A percentile compares a stretch with the other conserved stretches of the same genome.
Conservation (phyloP, 2,329 filamentous ascomycete genomes). For the Trichothecium sympodiale region DNA sequence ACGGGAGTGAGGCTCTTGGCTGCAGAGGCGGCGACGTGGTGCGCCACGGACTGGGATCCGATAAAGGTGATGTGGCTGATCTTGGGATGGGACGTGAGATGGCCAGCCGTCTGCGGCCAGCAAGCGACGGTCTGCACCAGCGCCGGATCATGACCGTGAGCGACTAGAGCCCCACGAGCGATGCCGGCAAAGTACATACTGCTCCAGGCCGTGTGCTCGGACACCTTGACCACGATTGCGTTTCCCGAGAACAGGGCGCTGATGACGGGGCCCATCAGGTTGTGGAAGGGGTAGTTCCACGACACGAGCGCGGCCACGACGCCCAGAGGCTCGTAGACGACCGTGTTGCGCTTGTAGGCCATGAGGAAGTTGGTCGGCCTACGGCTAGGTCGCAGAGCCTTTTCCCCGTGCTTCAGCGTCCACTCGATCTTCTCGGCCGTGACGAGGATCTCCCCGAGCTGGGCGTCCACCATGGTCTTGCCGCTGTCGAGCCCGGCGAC, state of each 20-base stretch:
- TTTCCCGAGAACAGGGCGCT: conserved; percentile 87
- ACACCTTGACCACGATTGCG: conserved; percentile 84
- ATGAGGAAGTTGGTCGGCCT: conserved; percentile 86
- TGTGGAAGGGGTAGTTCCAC: conserved; percentile 98
- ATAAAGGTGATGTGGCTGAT: conserved; percentile 94
- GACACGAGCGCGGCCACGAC: conserved; percentile 87
- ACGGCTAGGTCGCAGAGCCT: conserved; percentile 57
- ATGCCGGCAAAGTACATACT: conserved; percentile 72
- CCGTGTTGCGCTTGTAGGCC: conserved; percentile 88
- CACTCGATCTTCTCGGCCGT: conserved; percentile 90
- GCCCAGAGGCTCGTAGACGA: conserved; percentile 83
- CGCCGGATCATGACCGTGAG: conserved; percentile 71
- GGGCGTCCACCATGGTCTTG: conserved; percentile 91
- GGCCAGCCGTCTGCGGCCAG: conserved; percentile 72
- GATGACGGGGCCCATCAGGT: conserved; percentile 83
- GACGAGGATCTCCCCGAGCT: conserved; percentile 87
- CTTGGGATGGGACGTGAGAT: conserved; percentile 73
- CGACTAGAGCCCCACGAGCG: conserved; percentile 64
- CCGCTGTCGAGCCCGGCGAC: conserved; percentile 86
- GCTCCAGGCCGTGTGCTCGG: conserved; percentile 93
- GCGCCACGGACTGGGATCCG: conserved; percentile 76
- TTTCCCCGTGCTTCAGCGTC: conserved; percentile 86
- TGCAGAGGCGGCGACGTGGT: conserved; percentile 77
- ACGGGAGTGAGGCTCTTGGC: conserved; percentile 80
- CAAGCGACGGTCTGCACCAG: conserved; percentile 79